Evolutionary conservation across 768 basidiomycete species (phyloP), one percentile per base, ranked within the genome.

Genomic region (Suillus hirtellus): DNA sequence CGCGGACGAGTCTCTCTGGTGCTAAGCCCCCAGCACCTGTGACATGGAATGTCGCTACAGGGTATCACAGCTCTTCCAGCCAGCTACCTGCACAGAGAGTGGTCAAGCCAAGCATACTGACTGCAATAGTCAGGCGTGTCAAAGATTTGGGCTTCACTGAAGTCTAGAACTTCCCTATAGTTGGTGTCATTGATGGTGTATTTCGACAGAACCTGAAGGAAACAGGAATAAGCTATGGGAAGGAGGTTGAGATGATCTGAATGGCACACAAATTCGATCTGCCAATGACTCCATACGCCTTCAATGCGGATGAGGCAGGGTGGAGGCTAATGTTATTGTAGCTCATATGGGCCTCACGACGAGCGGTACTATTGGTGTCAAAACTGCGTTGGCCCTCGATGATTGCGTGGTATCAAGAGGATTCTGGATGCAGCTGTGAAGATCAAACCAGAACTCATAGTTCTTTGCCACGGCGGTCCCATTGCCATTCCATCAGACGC

Each of bases 191-290:
- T n/a, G 72, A 75, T 47, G 68, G 72, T 1, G 67, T 62, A 55
- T 75, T 73, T 54, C 68, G 74, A 17, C 72, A 65, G 40, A 70
- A 74, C 61, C 60, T 72, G 34, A 72, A 73, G 65, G 73, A 74
- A 55, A 72, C 69, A 17, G 67, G 68, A 2, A 73, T 73, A 74
- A 69, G 66, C 11, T 73, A 75, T 21, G 74, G 63, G 17, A 70
- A 66, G 40, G 74, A 75, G 50, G 73, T 75, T 11, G 73, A 73
- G 14, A 74, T 74, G 72, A 71, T 73, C 52, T 63, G 72, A 27
- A 42, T 66, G 43, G 72, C 70, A 27, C 70, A 67, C 40, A 61
- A 66, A 38, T 61, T 70, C 60, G 72, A 67, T 21, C 67, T 73
- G 3, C 61, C 70, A 56, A 73, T 74, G 38, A 60, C 70, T 4